These are phyloP conservation scores for Endogone sp. DNA, from an alignment of 192 early-diverging fungal genomes.

Conservation along the genomic window DNA sequence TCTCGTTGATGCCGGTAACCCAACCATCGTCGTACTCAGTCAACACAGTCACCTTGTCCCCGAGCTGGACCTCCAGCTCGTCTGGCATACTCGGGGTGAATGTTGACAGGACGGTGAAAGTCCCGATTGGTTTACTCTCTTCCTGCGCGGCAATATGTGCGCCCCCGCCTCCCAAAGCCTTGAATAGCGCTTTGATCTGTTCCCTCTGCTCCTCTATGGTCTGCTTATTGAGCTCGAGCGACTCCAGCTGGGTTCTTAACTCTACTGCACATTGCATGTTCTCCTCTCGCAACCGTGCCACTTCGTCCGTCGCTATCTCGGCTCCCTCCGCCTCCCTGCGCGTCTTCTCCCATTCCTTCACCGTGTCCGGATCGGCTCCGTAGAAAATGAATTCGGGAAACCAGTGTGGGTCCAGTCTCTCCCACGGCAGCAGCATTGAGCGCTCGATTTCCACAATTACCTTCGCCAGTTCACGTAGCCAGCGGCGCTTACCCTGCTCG, in stretches of 20 bases:
- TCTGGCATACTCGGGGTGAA: slow-evolving; percentile 50
- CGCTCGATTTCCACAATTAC: background rate
- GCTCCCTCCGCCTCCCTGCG: no score
- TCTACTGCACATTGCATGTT: no score
- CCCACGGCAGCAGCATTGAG: background rate
- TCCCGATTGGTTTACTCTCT: no score
- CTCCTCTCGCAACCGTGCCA: background rate
- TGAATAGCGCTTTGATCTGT: background rate
- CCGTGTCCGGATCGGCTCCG: background rate
- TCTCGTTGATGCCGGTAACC: slow-evolving; percentile 49
- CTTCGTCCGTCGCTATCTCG: background rate
- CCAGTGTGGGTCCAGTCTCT: background rate
- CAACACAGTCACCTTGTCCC: slow-evolving; percentile 48
- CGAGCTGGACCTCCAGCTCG: slow-evolving; percentile 49
- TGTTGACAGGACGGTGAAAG: slow-evolving; percentile 40
- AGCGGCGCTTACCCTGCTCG: background rate
- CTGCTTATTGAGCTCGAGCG: background rate
- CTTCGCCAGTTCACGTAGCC: background rate
- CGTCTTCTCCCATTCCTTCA: background rate
- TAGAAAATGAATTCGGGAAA: background rate
- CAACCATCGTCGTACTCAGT: slow-evolving; percentile 59
- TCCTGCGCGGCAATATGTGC: no score
- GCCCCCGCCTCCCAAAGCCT: background rate
- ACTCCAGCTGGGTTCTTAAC: background rate
- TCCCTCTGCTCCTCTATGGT: background rate